Evolutionary conservation across 225 moss, liverwort and hornwort genomes (phyloP).

Genomic region (Lunularia cruciata): DNA sequence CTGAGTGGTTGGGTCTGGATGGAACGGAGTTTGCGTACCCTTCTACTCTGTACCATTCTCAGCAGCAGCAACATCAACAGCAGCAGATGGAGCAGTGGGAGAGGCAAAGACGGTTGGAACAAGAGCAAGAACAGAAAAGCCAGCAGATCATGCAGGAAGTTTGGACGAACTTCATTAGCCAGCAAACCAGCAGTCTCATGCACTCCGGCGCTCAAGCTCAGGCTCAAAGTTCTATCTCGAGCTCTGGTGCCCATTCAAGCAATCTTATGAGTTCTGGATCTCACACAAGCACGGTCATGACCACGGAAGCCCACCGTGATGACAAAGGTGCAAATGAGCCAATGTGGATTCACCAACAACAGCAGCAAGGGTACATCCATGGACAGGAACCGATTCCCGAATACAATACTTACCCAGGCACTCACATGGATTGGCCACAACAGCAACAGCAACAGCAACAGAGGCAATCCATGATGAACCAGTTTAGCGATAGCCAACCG

Average conservation of each 20-base stretch:
- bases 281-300: constrained; percentile 14
- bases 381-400: not conserved
- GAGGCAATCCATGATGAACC: not conserved
- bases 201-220: not conserved
- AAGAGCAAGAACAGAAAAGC: constrained; percentile 1
- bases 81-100: not conserved
- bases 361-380: not conserved
- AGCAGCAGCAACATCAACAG: not conserved
- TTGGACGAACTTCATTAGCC: not conserved
- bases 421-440: not conserved
- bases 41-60: not conserved
- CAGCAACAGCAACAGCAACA: constrained; percentile 5
- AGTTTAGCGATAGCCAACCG: not conserved
- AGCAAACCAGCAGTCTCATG: not conserved
- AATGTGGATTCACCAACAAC: not conserved
- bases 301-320: not conserved
- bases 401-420: not conserved
- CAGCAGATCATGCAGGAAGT: not conserved
- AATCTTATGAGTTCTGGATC: not conserved
- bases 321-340: not conserved
- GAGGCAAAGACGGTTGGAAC: not conserved
- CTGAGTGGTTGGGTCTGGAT: constrained; percentile 6
- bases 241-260: not conserved
- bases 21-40: not conserved
- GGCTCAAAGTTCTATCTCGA: not conserved